Base-by-base conservation (phyloP, 176 grass and related monocot species). In the Dendrocalamus sinicus region DNA sequence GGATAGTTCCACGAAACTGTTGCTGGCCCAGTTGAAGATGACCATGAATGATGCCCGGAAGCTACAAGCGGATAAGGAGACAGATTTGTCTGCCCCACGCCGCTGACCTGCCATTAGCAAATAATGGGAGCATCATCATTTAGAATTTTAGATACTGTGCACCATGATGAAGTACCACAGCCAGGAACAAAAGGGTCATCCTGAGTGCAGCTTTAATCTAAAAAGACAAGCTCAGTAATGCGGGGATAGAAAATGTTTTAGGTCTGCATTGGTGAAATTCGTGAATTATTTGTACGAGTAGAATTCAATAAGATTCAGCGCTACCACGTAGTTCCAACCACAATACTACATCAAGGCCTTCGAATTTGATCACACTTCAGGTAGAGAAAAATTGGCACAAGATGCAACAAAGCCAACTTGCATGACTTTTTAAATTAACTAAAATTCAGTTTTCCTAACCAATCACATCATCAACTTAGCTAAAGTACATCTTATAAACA, bases 31-130 rank as follows among this genome's bases (percentile, higher is more conserved):
- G 87, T 78, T 41, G 89, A 83, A 24, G 91, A 90, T 47, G 83
- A 41, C 91, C 91, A 98, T 64, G 77, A 35, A 60, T 98, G 90
- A 41, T 88, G 83, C 68, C 81, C 84, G 45, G 90, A 80, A 82
- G 86, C 65, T 72, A 67, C 77, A 69, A 90, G 88, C 10, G 81
- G 75, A 81, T 95, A 93, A 71, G 83, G 66, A 89, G 91, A 80
- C 67, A 70, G 83, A 82, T 92, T 94, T 72, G 81, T 55, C 81
- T 95, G 89, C 9, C 81, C 89, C 24, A 32, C 74, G 47, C 88
- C 68, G 71, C 73, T 84, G 53, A 89, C 84, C 91, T 98, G 89
- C 52, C 58, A 78, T 78, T 80, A 73, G 59, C 67, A 68, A 86
- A 68, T 59, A 72, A 79, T 83, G 46, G 35, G 57, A 78, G 11